These are phyloP conservation scores for Elsinoe australis DNA, from an alignment of 2,329 filamentous ascomycete genomes.

Conservation along the genomic window DNA sequence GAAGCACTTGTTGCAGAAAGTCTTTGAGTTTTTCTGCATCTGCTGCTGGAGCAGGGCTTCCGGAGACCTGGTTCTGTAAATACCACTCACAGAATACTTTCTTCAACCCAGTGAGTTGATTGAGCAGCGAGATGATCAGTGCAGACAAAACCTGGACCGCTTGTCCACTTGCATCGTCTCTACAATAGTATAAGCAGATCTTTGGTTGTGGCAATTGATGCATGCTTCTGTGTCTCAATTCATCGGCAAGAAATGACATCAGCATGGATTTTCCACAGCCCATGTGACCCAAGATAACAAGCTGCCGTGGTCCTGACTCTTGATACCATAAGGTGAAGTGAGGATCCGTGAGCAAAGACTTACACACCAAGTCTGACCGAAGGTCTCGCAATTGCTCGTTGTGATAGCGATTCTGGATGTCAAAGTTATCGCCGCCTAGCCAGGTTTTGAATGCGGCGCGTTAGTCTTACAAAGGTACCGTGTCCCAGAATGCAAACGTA, in stretches of 20 bases:
- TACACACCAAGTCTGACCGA: not conserved
- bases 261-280: constrained; percentile 2
- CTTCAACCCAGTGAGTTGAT: constrained; percentile 2
- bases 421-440: not conserved
- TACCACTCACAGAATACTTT: constrained; percentile 14
- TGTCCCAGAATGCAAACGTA: not conserved
- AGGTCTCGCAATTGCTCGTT: not conserved
- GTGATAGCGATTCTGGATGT: not conserved
- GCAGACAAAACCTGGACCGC: not conserved
- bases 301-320: not conserved
- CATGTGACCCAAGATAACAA: not conserved
- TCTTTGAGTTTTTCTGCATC: not conserved
- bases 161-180: not conserved
- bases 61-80: not conserved
- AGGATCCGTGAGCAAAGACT: not conserved
- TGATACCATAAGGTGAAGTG: not conserved
- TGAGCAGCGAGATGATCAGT: not conserved
- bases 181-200: not conserved
- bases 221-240: not conserved
- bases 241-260: not conserved
- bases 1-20: not conserved
- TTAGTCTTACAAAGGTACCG: not conserved
- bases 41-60: not conserved
- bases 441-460: not conserved
- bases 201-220: not conserved